Evolutionary conservation across 768 basidiomycete species (phyloP).

Genomic region (Hericium coralloides): DNA sequence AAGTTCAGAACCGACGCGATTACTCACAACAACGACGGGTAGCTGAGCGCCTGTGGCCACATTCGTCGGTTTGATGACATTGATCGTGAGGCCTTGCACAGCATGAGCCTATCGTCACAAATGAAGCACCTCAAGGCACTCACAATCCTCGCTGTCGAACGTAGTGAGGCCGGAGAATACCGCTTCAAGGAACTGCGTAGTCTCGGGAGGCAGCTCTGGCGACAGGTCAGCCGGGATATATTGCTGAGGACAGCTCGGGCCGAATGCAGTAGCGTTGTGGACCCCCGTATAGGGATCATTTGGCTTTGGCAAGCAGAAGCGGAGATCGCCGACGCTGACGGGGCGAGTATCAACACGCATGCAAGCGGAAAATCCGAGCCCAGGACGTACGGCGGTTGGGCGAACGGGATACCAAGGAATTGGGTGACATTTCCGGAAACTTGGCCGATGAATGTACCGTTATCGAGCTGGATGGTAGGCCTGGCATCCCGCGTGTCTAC

Average conservation of each 20-base stretch:
- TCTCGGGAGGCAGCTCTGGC: conserved; percentile 1
- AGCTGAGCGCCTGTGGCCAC: background rate
- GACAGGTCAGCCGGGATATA: background rate
- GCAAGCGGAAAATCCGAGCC: background rate
- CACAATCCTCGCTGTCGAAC: conserved; percentile 12
- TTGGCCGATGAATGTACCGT: background rate
- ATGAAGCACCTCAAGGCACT: background rate
- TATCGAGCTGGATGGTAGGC: background rate
- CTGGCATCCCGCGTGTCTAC: background rate
- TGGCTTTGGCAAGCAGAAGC: conserved; percentile 14
- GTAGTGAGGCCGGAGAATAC: background rate
- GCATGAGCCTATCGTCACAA: too few relatives aligned
- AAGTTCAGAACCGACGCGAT: background rate
- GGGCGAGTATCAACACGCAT: background rate
- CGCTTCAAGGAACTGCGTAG: background rate
- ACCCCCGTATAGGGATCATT: conserved; percentile 1
- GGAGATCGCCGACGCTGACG: conserved; percentile 11
- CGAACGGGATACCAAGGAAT: background rate
- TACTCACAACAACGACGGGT: background rate
- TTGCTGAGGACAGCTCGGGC: conserved; percentile 14
- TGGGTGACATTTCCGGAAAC: background rate
- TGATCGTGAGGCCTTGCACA: background rate
- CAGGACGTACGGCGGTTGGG: conserved; percentile 1
- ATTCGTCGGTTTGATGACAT: background rate
- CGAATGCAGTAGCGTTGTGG: conserved; percentile 13